Evolutionary conservation across 2,329 filamentous ascomycete genomes (phyloP), one percentile per base, ranked within the genome.

Genomic region (Pezicula carpinea): DNA sequence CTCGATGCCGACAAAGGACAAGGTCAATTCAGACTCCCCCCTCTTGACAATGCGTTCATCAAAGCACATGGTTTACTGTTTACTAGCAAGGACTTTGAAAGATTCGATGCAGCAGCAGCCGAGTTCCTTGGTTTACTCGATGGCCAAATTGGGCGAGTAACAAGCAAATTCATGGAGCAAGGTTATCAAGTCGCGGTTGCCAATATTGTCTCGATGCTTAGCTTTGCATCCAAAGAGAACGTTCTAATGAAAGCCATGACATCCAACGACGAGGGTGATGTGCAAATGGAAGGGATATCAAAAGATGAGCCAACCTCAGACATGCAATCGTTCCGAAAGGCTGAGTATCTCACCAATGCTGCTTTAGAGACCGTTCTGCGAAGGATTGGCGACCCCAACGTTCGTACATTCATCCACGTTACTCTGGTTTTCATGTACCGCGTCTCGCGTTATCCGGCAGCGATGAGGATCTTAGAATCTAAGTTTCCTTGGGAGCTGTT

Each of bases 61-160:
- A 79, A 76, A 5, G 70, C 77, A 0, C 83, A 89, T 50, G 85
- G 76, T 0, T 73, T 84, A 6, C 65, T 88, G 0, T 88, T 88
- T 42, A 77, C 74, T 0, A 69, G 70, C 1, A 72, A 72, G 19
- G 62, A 67, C 1, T 55, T 65, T 2, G 72, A 79, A 0, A 69
- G 67, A 4, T 76, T 83, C 18, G 59, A 71, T 0, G 40, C 62
- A 0, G 69, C 74, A 0, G 66, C 69, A 14, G 50, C 64, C 0
- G 70, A 76, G 1, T 87, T 86, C 35, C 56, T 81, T 0, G 57
- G 57, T 0, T 61, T 73, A 0, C 65, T 91, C 0, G 75, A 84
- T 47, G 64, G 65, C 4, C 76, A 83, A 13, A 83, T 89, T 42
- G 70, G 0, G 67, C 73, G 1, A 68, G 74, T 40, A 65, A 74